Base-by-base conservation (phyloP, 2,329 filamentous ascomycete genomes). In the Xylariales sp. region DNA sequence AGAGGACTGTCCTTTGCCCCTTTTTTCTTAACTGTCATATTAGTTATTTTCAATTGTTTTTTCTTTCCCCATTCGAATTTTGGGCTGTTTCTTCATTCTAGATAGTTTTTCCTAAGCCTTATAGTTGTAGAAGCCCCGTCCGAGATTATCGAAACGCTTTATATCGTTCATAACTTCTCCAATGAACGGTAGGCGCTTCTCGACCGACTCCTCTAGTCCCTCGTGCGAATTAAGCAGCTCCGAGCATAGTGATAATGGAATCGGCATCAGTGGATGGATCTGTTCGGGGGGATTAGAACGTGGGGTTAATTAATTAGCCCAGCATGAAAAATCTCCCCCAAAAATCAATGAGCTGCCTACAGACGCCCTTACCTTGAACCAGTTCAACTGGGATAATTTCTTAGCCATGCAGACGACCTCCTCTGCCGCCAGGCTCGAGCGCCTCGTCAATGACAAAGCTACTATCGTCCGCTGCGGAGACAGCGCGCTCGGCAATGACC, bases 191-290 rank as follows among this genome's bases (percentile, higher is more conserved):
- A 63, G 28, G 10, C 45, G 45, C 34, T 63, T 63, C n/a, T 46
- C 45, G 2, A 63, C 45, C 18, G 61, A 56, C 34, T 63, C 61
- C 1, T 57, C 61, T 3, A 63, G 61, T 4, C 61, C 61, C 30
- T 41, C 36, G 7, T 63, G 61, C 12, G 61, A 56, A 43, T 39
- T 57, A 3, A 63, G 61, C 34, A 63, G 16, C 23, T 63, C 61
- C 23, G 52, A 63, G 61, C 61, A 63, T 43, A 63, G 45, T 43
- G 53, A 63, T 50, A 63, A 32, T 23, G 61, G 61, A 43, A 63
- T 63, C 23, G 61, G 61, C 61, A 57, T 63, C 14, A 63, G 45
- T 12, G 61, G 61, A 50, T 63, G 61, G 16, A 63, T 50, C 61
- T 63, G 23, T 48, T 43, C 16, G 10, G 7, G 14, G n/a, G 7